Evolutionary conservation across 2,329 filamentous ascomycete genomes (phyloP).

Genomic region (Aureobasidium sp.): DNA sequence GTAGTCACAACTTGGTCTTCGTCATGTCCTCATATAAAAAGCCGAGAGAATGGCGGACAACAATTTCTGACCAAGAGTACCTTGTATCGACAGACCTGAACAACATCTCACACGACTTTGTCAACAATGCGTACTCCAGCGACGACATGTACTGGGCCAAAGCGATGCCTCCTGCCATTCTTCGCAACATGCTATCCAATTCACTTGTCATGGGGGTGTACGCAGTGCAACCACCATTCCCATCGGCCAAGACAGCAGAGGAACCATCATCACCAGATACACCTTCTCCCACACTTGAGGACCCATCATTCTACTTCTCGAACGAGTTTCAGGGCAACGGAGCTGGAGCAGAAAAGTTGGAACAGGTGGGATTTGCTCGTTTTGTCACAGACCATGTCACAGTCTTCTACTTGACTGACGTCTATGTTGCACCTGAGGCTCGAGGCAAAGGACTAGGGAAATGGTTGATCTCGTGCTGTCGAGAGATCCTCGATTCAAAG

Average conservation of each 20-base stretch:
- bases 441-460: constrained; percentile 19
- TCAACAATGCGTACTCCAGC: constrained; percentile 22
- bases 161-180: constrained; percentile 16
- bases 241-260: constrained; percentile 11
- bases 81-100: constrained; percentile 18
- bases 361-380: constrained; percentile 24
- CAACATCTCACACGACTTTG: constrained; percentile 20
- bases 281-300: constrained; percentile 19
- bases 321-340: background rate
- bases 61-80: background rate
- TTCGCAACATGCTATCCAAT: constrained; percentile 20
- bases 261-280: constrained; percentile 21
- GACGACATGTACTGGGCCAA: constrained; percentile 27
- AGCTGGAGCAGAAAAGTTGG: constrained; percentile 9
- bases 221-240: constrained; percentile 7
- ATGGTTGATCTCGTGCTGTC: constrained; percentile 22
- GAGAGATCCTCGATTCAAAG: constrained; percentile 18
- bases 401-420: constrained; percentile 23
- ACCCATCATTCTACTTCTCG: constrained; percentile 4
- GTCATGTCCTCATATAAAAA: background rate
- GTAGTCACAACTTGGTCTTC: background rate
- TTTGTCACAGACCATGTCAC: constrained; percentile 24
- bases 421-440: constrained; percentile 19
- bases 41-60: background rate
- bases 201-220: constrained; percentile 25